Percentiles rank a stretch among this genome's conserved stretches.
phyloP scores from a whole-genome alignment of 164 flowering plant species.

The Vitis rupestris region DNA sequence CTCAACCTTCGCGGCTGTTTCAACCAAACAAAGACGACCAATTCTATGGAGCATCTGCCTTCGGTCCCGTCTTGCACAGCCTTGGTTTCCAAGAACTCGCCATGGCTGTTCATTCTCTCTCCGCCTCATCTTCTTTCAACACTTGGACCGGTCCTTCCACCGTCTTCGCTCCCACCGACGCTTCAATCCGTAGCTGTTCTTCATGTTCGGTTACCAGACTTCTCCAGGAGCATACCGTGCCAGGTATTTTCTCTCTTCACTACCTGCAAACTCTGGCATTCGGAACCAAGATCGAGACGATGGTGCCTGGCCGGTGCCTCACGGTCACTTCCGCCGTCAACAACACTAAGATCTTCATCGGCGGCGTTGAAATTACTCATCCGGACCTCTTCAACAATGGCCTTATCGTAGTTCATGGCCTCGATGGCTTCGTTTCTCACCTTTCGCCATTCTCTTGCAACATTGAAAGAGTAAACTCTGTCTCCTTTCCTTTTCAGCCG shows the following conservation, averaged over 20 bases:
- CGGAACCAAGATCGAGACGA: slow-evolving; percentile 62
- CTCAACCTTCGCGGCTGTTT: neutral
- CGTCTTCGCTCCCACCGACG: slow-evolving; percentile 59
- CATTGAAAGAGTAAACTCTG: slow-evolving; percentile 34
- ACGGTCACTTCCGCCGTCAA: slow-evolving; percentile 42
- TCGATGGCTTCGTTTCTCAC: slow-evolving; percentile 52
- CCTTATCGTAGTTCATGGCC: slow-evolving; percentile 45
- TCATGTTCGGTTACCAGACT: slow-evolving; percentile 50
- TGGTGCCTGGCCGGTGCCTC: slow-evolving; percentile 57
- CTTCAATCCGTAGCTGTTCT: slow-evolving; percentile 44
- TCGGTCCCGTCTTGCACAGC: slow-evolving; percentile 34
- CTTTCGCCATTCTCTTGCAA: slow-evolving; percentile 56
- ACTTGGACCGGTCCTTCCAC: slow-evolving; percentile 53
- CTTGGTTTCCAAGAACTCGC: slow-evolving; percentile 63
- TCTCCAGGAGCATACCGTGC: slow-evolving; percentile 63
- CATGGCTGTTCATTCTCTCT: slow-evolving; percentile 40
- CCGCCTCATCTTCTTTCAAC: slow-evolving; percentile 10
- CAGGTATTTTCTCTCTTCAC: slow-evolving; percentile 49
- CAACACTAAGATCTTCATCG: slow-evolving; percentile 36
- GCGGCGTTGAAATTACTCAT: slow-evolving; percentile 51
- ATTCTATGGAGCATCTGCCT: slow-evolving; percentile 10
- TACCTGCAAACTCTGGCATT: slow-evolving; percentile 47
- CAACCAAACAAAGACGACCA: neutral
- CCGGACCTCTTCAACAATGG: slow-evolving; percentile 69
- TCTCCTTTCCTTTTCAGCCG: slow-evolving; percentile 20